These are phyloP conservation scores for Ustilago curta DNA, from an alignment of 1,284 basidiomycete genomes.

Conservation along the genomic window DNA sequence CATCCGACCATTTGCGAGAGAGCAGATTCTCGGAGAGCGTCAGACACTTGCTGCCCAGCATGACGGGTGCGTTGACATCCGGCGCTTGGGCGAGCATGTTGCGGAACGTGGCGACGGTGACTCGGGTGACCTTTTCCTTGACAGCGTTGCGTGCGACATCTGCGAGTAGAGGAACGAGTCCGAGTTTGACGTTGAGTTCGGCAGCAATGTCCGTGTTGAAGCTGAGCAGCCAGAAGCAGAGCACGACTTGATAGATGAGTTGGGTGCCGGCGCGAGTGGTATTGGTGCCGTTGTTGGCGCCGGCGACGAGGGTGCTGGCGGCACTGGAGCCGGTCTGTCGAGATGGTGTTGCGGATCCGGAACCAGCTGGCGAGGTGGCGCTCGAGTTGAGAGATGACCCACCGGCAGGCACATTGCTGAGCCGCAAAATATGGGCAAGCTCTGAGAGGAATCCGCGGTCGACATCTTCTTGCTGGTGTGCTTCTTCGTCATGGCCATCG, in stretches of 20 bases:
- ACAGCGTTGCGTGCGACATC: slow-evolving; percentile 88
- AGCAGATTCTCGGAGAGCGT: slow-evolving; percentile 87
- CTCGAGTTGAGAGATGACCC: slow-evolving; percentile 31
- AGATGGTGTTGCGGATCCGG: slow-evolving; percentile 45
- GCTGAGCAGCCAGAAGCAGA: slow-evolving; percentile 92
- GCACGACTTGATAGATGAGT: slow-evolving; percentile 91
- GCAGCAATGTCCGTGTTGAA: slow-evolving; percentile 88
- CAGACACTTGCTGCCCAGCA: slow-evolving; percentile 88
- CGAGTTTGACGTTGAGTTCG: slow-evolving; percentile 89
- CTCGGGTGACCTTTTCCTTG: slow-evolving; percentile 96
- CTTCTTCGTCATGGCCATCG: slow-evolving; percentile 13
- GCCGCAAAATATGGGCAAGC: slow-evolving; percentile 47
- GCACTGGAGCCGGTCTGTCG: slow-evolving; percentile 20
- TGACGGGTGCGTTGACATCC: slow-evolving; percentile 84
- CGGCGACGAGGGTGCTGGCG: slow-evolving; percentile 38
- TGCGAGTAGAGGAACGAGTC: slow-evolving; percentile 87
- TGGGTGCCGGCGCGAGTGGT: slow-evolving; percentile 73
- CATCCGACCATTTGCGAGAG: slow-evolving; percentile 90
- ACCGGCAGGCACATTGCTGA: slow-evolving; percentile 33
- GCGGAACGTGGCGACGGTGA: slow-evolving; percentile 87
- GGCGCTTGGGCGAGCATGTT: slow-evolving; percentile 88
- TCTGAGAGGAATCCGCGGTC: slow-evolving; percentile 54
- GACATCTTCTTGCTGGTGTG: slow-evolving; percentile 21
- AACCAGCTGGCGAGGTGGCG: slow-evolving; percentile 42
- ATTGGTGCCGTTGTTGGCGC: slow-evolving; percentile 33